These are phyloP conservation scores for Nitzschia sp. DNA, from an alignment of 108 stramenopile genomes.

Conservation along the genomic window DNA sequence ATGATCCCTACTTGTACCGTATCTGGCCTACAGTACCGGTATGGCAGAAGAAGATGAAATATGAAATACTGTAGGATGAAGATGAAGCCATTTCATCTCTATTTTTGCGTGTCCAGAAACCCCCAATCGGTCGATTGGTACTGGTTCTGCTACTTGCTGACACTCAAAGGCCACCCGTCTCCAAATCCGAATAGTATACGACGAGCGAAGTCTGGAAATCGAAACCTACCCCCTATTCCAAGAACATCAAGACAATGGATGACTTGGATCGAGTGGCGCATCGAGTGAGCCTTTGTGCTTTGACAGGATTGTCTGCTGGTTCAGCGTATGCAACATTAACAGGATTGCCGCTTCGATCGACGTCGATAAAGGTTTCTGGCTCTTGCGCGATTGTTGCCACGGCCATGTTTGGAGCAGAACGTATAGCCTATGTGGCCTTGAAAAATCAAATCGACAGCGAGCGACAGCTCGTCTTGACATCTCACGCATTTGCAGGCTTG, in stretches of 20 bases:
- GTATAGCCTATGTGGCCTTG: constrained; percentile 37
- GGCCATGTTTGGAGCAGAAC: constrained; percentile 60
- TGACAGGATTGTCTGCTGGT: constrained; percentile 51
- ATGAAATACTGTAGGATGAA: no score
- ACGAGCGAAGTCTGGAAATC: no score
- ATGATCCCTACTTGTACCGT: no score
- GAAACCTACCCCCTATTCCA: no score
- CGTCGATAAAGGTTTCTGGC: constrained; percentile 41
- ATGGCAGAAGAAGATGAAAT: no score
- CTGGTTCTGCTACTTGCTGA: no score
- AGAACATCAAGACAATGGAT: no score
- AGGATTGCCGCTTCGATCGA: constrained; percentile 49
- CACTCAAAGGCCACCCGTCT: not conserved
- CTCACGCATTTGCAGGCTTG: constrained; percentile 69
- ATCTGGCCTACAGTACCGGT: no score
- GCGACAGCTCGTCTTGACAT: constrained; percentile 32
- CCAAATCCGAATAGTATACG: not conserved
- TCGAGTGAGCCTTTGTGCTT: constrained; percentile 48
- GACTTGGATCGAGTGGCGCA: constrained; percentile 50
- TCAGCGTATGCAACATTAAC: constrained; percentile 42
- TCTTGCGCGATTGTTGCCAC: constrained; percentile 71
- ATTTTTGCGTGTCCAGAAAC: no score
- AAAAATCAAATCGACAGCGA: constrained; percentile 11
- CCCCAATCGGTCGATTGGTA: no score
- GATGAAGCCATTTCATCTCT: no score